These are phyloP conservation scores for Obba rivulosa DNA, from an alignment of 768 basidiomycete species.

Conservation along the genomic window DNA sequence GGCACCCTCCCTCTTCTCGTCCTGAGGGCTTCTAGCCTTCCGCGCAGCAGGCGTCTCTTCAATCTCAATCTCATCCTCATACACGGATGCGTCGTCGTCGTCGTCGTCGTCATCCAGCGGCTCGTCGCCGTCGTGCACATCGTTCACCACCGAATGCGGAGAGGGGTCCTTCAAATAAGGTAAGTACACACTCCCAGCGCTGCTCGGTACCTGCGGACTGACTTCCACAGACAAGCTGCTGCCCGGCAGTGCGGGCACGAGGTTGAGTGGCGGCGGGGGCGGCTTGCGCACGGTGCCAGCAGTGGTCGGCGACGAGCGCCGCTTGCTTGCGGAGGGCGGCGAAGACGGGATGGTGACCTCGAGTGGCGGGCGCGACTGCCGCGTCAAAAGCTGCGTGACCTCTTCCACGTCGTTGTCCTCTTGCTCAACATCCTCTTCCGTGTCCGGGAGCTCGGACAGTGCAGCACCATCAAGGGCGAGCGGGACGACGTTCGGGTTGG, in stretches of 20 bases:
- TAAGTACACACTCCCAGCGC: slow-evolving; percentile 33
- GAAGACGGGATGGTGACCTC: slow-evolving; percentile 36
- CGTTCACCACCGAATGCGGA: slow-evolving; percentile 15
- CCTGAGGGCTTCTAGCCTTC: slow-evolving; percentile 26
- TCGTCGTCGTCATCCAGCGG: background rate
- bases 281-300: slow-evolving; percentile 31
- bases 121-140: slow-evolving; percentile 10
- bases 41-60: background rate
- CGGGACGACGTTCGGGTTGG: slow-evolving; percentile 45
- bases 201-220: slow-evolving; percentile 29
- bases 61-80: slow-evolving; percentile 4
- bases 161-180: slow-evolving; percentile 40
- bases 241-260: slow-evolving; percentile 24
- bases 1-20: slow-evolving; percentile 41
- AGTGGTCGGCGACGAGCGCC: slow-evolving; percentile 31
- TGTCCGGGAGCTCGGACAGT: slow-evolving; percentile 21
- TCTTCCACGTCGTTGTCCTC: slow-evolving; percentile 38
- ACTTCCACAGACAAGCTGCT: slow-evolving; percentile 31
- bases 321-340: slow-evolving; percentile 27
- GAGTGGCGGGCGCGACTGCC: slow-evolving; percentile 23
- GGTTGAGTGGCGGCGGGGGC: slow-evolving; percentile 49
- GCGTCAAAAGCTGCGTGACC: slow-evolving; percentile 19
- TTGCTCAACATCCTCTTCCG: slow-evolving; percentile 24
- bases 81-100: slow-evolving; percentile 6
- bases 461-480: slow-evolving; percentile 45